These are phyloP conservation scores for Cyphellophora attinorum DNA, from an alignment of 2,329 filamentous ascomycete species.

Conservation along the genomic window DNA sequence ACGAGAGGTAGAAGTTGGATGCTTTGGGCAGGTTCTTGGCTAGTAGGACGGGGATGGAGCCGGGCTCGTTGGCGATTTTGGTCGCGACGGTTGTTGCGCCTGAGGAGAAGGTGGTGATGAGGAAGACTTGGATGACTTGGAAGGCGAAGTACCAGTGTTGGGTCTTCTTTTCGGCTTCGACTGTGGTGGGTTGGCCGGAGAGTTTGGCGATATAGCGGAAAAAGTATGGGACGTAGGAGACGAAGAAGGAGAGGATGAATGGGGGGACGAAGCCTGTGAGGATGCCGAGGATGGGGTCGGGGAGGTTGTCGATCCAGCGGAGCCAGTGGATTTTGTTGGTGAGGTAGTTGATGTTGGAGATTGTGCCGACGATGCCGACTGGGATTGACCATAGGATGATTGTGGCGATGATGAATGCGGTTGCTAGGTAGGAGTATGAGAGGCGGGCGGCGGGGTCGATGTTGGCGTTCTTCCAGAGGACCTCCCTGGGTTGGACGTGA, in stretches of 20 bases:
- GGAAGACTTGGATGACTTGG: conserved; percentile 75
- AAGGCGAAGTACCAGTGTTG: conserved; percentile 76
- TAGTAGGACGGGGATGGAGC: conserved; percentile 54
- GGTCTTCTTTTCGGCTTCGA: conserved; percentile 75
- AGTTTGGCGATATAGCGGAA: conserved; percentile 74
- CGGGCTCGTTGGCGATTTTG: conserved; percentile 56
- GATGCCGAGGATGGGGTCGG: conserved; percentile 61
- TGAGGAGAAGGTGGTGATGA: conserved; percentile 73
- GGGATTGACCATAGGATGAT: conserved; percentile 81
- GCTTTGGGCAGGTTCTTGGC: conserved; percentile 71
- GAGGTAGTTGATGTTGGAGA: conserved; percentile 75
- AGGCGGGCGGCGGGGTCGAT: conserved; percentile 51
- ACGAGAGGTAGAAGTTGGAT: conserved; percentile 91
- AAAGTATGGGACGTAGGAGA: conserved; percentile 80
- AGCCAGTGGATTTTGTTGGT: conserved; percentile 47
- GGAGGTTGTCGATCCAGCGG: conserved; percentile 65
- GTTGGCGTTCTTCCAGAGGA: conserved; percentile 79
- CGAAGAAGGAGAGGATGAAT: conserved; percentile 63
- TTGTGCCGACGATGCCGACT: conserved; percentile 70
- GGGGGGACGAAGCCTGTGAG: conserved; percentile 77
- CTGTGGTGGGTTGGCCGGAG: conserved; percentile 68
- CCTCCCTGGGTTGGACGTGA: conserved; percentile 69
- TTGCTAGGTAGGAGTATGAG: conserved; percentile 60
- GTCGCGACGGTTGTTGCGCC: conserved; percentile 58
- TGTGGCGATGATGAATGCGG: conserved; percentile 60